Percentiles rank a stretch among this genome's conserved stretches.
Conservation (phyloP, 768 basidiomycete species). For the Agaricus blazei region DNA sequence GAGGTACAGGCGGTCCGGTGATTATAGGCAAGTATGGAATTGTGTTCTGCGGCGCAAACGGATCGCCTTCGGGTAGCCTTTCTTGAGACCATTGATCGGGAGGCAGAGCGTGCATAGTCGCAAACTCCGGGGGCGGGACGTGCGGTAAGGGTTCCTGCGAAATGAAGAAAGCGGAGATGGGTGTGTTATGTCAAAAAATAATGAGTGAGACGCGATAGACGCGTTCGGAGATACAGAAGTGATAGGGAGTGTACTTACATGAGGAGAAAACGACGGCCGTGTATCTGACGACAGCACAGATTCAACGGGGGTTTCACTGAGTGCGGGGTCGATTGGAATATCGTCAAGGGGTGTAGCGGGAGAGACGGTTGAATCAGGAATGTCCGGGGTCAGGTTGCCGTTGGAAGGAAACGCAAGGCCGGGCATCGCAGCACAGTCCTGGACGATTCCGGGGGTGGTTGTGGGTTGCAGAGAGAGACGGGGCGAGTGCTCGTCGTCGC, state of each 20-base stretch:
- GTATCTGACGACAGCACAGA: conserved; percentile 37
- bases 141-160: conserved; percentile 1
- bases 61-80: conserved; percentile 64
- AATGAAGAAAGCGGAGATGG: not conserved
- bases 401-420: conserved; percentile 53
- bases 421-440: conserved; percentile 39
- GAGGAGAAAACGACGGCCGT: conserved; percentile 16
- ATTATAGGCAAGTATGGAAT: conserved; percentile 47
- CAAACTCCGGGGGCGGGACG: not conserved
- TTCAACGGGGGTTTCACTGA: conserved; percentile 49
- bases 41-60: conserved; percentile 65
- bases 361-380: conserved; percentile 55
- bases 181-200: conserved; percentile 13
- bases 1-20: conserved; percentile 29
- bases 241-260: conserved; percentile 4
- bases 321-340: conserved; percentile 81
- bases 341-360: conserved; percentile 54
- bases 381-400: conserved; percentile 46
- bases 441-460: conserved; percentile 5
- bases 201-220: conserved; percentile 57
- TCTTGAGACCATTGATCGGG: conserved; percentile 58
- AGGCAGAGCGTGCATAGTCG: not conserved
- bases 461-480: conserved; percentile 9
- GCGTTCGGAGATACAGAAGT: conserved; percentile 33
- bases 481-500: conserved; percentile 32